Evolutionary conservation across 164 flowering plant species (phyloP).

Genomic region (Nymphaea colorata): DNA sequence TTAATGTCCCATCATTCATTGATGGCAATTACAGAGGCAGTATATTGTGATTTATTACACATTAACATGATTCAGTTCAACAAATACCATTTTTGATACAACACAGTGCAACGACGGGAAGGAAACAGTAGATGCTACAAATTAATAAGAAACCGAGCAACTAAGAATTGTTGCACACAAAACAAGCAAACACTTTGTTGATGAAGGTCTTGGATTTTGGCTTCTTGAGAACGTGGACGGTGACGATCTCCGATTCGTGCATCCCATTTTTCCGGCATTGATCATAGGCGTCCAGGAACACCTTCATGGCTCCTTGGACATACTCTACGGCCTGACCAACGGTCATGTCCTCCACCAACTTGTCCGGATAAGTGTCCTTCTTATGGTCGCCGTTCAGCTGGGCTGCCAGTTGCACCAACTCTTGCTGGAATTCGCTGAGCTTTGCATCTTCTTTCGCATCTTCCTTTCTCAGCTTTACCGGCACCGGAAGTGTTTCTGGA

Average conservation of each 20-base stretch:
- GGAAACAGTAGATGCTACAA: no score
- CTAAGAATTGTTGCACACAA: slow-evolving; percentile 19
- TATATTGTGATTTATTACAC: no score
- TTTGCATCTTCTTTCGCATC: slow-evolving; percentile 33
- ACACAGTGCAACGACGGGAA: no score
- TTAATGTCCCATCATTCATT: no score
- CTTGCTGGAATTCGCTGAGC: slow-evolving; percentile 59
- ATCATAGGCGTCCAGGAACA: slow-evolving; percentile 30
- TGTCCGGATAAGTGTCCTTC: slow-evolving; percentile 36
- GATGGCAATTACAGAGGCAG: no score
- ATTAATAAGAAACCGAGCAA: no score
- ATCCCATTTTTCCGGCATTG: slow-evolving; percentile 24
- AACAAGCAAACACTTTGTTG: slow-evolving; percentile 24
- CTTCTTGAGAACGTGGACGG: background rate
- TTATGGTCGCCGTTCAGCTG: slow-evolving; percentile 46
- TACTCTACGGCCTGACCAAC: slow-evolving; percentile 36
- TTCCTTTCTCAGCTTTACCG: slow-evolving; percentile 24
- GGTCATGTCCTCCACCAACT: slow-evolving; percentile 49
- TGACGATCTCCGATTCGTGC: slow-evolving; percentile 22
- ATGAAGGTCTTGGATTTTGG: slow-evolving; percentile 16
- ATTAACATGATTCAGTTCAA: no score
- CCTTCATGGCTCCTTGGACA: slow-evolving; percentile 29
- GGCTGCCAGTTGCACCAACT: slow-evolving; percentile 60
- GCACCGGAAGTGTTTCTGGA: slow-evolving; percentile 45
- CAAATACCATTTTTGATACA: no score